Percentiles rank a stretch among this genome's conserved stretches.
Evolutionary conservation across 2,329 filamentous ascomycete species (phyloP).

Genomic region (Nemania abortiva): DNA sequence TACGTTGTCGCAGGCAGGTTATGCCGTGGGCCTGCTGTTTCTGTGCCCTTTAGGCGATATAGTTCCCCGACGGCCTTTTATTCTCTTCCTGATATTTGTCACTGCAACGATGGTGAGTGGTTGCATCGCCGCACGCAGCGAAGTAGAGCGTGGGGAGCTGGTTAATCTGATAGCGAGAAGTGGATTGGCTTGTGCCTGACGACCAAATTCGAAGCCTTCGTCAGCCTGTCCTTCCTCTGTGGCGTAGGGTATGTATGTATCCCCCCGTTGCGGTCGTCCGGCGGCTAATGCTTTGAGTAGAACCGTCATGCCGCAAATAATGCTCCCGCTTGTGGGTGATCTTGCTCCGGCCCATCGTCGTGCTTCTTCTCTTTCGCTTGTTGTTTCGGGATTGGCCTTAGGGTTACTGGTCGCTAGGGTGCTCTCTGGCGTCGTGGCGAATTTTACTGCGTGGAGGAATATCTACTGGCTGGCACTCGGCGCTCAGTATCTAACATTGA

Average conservation of each 20-base stretch:
- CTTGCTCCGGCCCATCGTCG: slow-evolving; percentile 72
- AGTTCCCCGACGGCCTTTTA: slow-evolving; percentile 70
- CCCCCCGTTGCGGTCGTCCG: background rate
- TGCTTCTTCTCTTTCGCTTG: slow-evolving; percentile 72
- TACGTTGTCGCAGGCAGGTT: slow-evolving; percentile 76
- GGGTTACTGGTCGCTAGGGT: slow-evolving; percentile 76
- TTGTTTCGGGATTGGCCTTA: slow-evolving; percentile 73
- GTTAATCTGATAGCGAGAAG: slow-evolving; percentile 41
- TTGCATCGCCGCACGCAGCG: slow-evolving; percentile 20
- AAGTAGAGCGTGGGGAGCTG: background rate
- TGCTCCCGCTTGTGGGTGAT: slow-evolving; percentile 79
- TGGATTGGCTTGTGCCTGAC: slow-evolving; percentile 75
- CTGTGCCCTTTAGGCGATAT: slow-evolving; percentile 75
- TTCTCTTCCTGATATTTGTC: slow-evolving; percentile 69
- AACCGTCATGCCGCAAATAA: slow-evolving; percentile 61
- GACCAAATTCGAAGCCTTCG: slow-evolving; percentile 67
- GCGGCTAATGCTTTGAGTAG: slow-evolving; percentile 35
- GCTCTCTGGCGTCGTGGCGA: slow-evolving; percentile 74
- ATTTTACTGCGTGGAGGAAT: slow-evolving; percentile 73
- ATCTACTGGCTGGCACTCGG: slow-evolving; percentile 77
- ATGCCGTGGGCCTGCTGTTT: slow-evolving; percentile 73
- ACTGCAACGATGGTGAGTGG: slow-evolving; percentile 70
- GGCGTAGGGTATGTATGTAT: slow-evolving; percentile 54
- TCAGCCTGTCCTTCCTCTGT: slow-evolving; percentile 71
- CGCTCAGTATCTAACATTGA: slow-evolving; percentile 72